Evolutionary conservation across 441 rosid species (phyloP).

Genomic region (Pelargonium myrrhifolium): DNA sequence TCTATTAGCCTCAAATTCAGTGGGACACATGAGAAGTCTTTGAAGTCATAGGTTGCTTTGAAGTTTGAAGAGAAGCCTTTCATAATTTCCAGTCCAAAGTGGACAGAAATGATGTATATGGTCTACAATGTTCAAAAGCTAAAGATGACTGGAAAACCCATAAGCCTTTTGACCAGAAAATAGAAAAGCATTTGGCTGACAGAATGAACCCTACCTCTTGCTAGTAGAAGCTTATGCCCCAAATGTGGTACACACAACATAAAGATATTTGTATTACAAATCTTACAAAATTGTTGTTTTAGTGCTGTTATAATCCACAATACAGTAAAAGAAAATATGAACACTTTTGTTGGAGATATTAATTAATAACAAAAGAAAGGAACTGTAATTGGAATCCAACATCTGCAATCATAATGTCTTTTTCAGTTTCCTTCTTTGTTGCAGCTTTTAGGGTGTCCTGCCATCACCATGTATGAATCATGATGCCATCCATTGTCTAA

Average conservation of each 20-base stretch:
- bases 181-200: slow-evolving; percentile 1
- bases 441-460: neutral
- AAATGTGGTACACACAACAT: too few relatives aligned
- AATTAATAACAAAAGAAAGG: neutral
- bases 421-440: neutral
- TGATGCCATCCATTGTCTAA: slow-evolving; percentile 1
- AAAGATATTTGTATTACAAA: too few relatives aligned
- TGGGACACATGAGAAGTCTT: slow-evolving; percentile 2
- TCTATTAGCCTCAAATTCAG: slow-evolving; percentile 15
- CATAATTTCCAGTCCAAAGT: slow-evolving; percentile 18
- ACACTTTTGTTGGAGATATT: neutral
- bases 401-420: slow-evolving; percentile 1
- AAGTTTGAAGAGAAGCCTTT: slow-evolving; percentile 14
- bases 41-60: neutral
- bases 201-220: neutral
- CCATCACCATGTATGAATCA: neutral
- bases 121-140: slow-evolving; percentile 38
- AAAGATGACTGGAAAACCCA: slow-evolving; percentile 23
- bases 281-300: too few relatives aligned
- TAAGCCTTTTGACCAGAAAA: slow-evolving; percentile 24
- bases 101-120: slow-evolving; percentile 31
- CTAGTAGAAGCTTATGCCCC: too few relatives aligned
- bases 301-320: too few relatives aligned
- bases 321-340: too few relatives aligned
- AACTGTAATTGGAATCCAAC: neutral